Conservation (phyloP, 306 rosid species). For the Pyrus betulifolia region DNA sequence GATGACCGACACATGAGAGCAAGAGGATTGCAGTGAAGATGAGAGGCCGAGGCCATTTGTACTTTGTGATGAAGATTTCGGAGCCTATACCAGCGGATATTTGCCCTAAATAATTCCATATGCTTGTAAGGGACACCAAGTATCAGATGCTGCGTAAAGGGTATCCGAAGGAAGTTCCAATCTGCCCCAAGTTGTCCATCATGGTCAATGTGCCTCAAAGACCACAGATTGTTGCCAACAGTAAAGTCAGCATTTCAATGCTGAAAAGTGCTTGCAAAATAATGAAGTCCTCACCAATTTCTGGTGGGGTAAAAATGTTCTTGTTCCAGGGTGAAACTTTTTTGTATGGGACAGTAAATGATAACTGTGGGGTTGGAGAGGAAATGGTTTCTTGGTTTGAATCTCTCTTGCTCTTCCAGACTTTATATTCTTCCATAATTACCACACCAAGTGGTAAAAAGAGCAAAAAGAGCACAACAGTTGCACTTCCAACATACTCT, state of each 20-base stretch:
- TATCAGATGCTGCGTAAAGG: neutral
- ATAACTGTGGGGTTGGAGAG: neutral
- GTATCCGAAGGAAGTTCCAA: conserved; percentile 25
- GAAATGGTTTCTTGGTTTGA: neutral
- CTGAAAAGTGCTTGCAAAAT: conserved; percentile 20
- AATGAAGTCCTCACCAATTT: conserved; percentile 19
- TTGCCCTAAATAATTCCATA: conserved; percentile 15
- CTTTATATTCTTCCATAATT: conserved; percentile 30
- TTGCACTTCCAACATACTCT: conserved; percentile 44
- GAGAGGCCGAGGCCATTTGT: conserved; percentile 21
- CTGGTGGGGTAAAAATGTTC: conserved; percentile 11
- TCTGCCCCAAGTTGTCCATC: conserved; percentile 28
- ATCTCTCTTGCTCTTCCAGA: conserved; percentile 6
- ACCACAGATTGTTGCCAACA: conserved; percentile 9
- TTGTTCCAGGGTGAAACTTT: conserved; percentile 1
- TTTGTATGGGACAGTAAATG: neutral
- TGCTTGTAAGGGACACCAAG: conserved; percentile 21
- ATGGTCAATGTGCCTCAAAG: conserved; percentile 16
- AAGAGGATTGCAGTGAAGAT: conserved; percentile 7
- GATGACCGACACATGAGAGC: conserved; percentile 16
- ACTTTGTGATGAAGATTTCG: conserved; percentile 8
- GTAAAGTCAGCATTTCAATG: conserved; percentile 7
- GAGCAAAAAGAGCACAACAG: conserved; percentile 36
- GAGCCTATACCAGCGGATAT: neutral
- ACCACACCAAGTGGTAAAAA: conserved; percentile 53